Evolutionary conservation across 2,329 filamentous ascomycete species (phyloP), one percentile per base, ranked within the genome.

Genomic region (Sarocladium kiliense): DNA sequence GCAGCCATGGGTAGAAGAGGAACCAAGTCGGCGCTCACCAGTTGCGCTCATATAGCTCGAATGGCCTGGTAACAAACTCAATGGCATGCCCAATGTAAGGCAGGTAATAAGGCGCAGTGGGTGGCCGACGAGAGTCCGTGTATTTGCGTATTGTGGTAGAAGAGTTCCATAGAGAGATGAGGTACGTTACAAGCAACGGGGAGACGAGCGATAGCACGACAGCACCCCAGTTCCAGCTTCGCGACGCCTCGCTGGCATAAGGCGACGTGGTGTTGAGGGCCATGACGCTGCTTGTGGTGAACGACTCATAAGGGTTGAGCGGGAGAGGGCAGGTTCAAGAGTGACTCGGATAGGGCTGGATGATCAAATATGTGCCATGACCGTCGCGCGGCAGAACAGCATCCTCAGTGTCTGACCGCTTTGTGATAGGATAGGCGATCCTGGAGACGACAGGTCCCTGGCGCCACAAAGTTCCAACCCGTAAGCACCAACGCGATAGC

Each of bases 41-140:
- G 19, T 26, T 25, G 5, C 6, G 5, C 16, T 53, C 30, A 23
- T 11, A 53, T 6, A 53, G 49, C 11, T 21, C 49, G 26, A 37
- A 53, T 12, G 49, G 49, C 21, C 11, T 19, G 19, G 32, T 36
- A 3, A 26, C 18, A 12, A 53, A 19, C 6, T 18, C 27, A 25
- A 53, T 53, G 19, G 19, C 32, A 39, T 53, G 49, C 11, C 49
- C 49, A n/a, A 53, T 30, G 49, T 36, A 36, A 19, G 49, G 49
- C 5, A 53, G 10, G 19, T 39, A 53, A 19, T 53, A 53, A 11
- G 49, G 49, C n/a, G 27, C 32, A 10, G 30, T 36, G 7, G 49
- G 49, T 23, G 49, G 49, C 21, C 49, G 21, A 32, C 27, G 11
- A 4, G 49, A 19, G n/a, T 53, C 32, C 7, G 27, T 53, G 27